Percentiles rank a stretch among this genome's conserved stretches.
phyloP scores from a whole-genome alignment of 2,329 filamentous ascomycete genomes.

The Aplosporella prunicola region DNA sequence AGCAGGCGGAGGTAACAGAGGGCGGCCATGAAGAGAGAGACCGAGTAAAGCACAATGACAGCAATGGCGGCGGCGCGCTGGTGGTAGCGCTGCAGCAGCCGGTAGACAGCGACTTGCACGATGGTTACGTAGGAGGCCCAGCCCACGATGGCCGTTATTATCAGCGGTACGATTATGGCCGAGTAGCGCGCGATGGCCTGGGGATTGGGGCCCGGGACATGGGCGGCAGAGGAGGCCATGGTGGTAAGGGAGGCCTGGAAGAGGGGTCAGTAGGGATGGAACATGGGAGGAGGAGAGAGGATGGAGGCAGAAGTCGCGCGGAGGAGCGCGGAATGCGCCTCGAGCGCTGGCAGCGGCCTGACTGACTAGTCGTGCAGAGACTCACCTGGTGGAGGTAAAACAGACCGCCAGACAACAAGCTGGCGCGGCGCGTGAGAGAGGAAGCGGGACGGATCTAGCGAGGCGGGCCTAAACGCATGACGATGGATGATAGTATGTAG shows the following conservation, averaged over 20 bases:
- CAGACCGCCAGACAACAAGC: no score
- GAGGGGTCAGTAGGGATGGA: not conserved
- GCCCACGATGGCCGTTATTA: conserved; percentile 56
- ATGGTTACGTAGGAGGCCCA: conserved; percentile 66
- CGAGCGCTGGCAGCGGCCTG: no score
- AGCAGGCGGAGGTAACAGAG: conserved; percentile 63
- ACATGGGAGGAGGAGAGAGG: no score
- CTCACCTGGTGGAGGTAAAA: no score
- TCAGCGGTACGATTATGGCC: conserved; percentile 57
- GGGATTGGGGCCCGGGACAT: conserved; percentile 1
- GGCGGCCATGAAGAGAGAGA: conserved; percentile 59
- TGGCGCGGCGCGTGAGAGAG: no score
- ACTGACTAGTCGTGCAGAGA: no score
- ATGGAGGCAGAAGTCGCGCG: no score
- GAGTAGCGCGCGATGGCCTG: conserved; percentile 45
- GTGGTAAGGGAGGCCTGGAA: not conserved
- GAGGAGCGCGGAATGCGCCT: no score
- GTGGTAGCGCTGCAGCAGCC: conserved; percentile 22
- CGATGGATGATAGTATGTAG: no score
- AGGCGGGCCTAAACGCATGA: no score
- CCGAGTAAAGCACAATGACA: conserved; percentile 62
- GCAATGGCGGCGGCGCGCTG: conserved; percentile 53
- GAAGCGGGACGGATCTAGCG: no score
- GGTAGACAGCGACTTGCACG: conserved; percentile 32
- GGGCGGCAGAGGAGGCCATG: not conserved